Percentiles rank a stretch among this genome's conserved stretches.
phyloP scores from a whole-genome alignment of 768 basidiomycete genomes.

The Lentinula edodes region DNA sequence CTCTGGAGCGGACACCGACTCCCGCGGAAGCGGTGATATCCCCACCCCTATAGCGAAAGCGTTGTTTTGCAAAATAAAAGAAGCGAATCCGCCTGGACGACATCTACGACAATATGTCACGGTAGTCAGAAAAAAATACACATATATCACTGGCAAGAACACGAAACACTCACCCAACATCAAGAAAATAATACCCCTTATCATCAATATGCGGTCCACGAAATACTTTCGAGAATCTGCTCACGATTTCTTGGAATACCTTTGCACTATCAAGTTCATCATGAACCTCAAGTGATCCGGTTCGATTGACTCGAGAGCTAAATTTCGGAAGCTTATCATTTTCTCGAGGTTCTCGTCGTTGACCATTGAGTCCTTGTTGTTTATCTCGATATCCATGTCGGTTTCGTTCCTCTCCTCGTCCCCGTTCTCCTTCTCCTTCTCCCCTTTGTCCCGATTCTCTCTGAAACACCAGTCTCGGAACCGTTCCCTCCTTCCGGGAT shows the following conservation, averaged over 20 bases:
- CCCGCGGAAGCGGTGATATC: slow-evolving; percentile 15
- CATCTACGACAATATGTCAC: slow-evolving; percentile 12
- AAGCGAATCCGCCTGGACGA: slow-evolving; percentile 25
- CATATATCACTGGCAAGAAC: no score
- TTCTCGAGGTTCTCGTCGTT: no score
- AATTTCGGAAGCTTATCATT: no score
- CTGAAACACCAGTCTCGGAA: not conserved
- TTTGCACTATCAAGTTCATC: not conserved
- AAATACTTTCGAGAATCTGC: not conserved
- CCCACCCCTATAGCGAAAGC: slow-evolving; percentile 18
- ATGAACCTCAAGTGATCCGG: no score
- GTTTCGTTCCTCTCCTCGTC: no score
- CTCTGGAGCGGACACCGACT: not conserved
- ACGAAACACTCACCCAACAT: not conserved
- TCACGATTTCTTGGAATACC: not conserved
- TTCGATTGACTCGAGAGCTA: no score
- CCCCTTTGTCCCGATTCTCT: no score
- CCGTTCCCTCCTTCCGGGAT: not conserved
- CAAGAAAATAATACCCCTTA: not conserved
- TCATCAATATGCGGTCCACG: not conserved
- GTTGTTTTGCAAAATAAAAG: slow-evolving; percentile 22
- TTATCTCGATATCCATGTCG: no score
- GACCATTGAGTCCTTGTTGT: no score
- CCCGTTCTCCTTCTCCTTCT: no score
- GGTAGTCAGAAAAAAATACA: no score